Base-by-base conservation (phyloP, 257 asterid genomes). In the Lavandula angustifolia region DNA sequence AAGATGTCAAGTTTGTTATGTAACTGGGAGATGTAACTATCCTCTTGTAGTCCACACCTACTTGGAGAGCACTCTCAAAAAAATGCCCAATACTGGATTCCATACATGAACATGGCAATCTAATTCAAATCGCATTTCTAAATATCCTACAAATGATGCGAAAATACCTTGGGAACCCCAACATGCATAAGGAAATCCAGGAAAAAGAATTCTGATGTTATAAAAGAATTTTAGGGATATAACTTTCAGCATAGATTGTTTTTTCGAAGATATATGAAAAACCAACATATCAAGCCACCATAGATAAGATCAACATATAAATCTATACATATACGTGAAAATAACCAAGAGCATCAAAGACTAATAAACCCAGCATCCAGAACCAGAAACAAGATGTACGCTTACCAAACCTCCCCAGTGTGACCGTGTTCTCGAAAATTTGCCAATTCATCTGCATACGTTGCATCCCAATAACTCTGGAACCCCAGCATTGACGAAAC, bases 391-490 rank as follows among this genome's bases (percentile, higher is more conserved):
- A 4, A 46, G 54, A 27, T 55, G 29, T 64, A 59, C 51, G 47
- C 87, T 72, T 79, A 90, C 99, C 99, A 90, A 76, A 94, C 82
- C 87, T 94, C 97, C 62, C 97, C 97, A 72, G 89, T 69, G 75
- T 94, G 97, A 48, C 97, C 99, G 48, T 94, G 96, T 71, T 87
- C 96, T 67, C 92, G 83, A 73, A 94, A 90, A 73, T 87, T 94
- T 0, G 84, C 64, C 80, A 94, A 69, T 74, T 94, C 97, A 73
- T 86, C 96, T 0, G 99, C 94, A 79, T 94, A 94, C 7, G 96
- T 60, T 53, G 97, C 76, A 75, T 94, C 95, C 99, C 99, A 94
- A 62, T 90, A 90, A 75, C 97, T 90, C 81, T 90, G 99, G 73
- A 86, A 86, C 62, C 99, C 99, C 68, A 94, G 78, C 95, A 86